These are phyloP conservation scores for Ceratocystis alfenasii DNA, from an alignment of 2,329 filamentous ascomycete species.

Conservation along the genomic window DNA sequence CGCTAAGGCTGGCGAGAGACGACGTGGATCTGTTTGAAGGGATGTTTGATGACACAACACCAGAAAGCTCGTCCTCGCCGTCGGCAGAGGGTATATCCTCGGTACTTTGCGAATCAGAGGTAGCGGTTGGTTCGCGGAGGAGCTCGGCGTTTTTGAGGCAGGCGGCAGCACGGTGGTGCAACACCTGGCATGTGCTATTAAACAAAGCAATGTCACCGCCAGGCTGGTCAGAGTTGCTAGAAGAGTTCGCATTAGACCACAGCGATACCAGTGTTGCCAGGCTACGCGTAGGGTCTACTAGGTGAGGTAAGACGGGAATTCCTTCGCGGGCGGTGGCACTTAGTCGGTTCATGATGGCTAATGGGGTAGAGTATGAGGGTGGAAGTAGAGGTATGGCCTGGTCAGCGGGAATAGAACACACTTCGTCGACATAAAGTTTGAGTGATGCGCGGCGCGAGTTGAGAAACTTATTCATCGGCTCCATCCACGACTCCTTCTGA, in stretches of 20 bases:
- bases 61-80: slow-evolving; percentile 28
- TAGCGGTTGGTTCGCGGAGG: slow-evolving; percentile 28
- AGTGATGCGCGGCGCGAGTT: slow-evolving; percentile 63
- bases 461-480: slow-evolving; percentile 90
- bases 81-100: slow-evolving; percentile 18
- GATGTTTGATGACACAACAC: neutral
- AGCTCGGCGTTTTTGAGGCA: slow-evolving; percentile 41
- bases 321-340: slow-evolving; percentile 75
- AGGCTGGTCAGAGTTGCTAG: slow-evolving; percentile 27
- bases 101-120: neutral
- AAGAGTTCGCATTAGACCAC: slow-evolving; percentile 51
- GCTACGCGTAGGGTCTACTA: slow-evolving; percentile 79
- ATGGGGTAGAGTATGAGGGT: slow-evolving; percentile 73
- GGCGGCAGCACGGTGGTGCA: slow-evolving; percentile 41
- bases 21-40: slow-evolving; percentile 25
- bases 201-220: slow-evolving; percentile 45
- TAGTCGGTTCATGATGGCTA: slow-evolving; percentile 75
- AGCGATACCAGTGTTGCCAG: slow-evolving; percentile 73
- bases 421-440: slow-evolving; percentile 73
- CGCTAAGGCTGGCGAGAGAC: slow-evolving; percentile 10
- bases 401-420: slow-evolving; percentile 72
- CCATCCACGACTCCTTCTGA: slow-evolving; percentile 97
- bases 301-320: slow-evolving; percentile 82
- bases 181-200: slow-evolving; percentile 37
- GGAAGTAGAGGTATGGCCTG: slow-evolving; percentile 40